Conservation (phyloP, 805 yeast species). For the Saccharomycopsis vini region DNA sequence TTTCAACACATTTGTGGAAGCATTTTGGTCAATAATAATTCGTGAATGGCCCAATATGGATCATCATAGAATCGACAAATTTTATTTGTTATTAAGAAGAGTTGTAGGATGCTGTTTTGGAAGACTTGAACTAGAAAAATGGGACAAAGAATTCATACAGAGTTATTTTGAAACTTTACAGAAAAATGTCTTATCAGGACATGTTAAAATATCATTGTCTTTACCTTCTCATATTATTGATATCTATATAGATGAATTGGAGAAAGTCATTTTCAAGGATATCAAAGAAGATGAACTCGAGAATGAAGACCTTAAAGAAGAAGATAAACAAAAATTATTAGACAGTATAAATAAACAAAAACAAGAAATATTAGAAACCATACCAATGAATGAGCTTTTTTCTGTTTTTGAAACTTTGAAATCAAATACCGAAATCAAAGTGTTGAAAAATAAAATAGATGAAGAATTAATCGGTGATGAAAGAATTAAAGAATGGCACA, state of each 20-base stretch:
- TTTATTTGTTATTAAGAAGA: conserved; percentile 69
- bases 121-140: conserved; percentile 42
- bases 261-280: conserved; percentile 47
- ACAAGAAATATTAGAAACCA: conserved; percentile 14
- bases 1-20: conserved; percentile 46
- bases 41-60: conserved; percentile 83
- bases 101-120: conserved; percentile 57
- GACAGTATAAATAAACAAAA: conserved; percentile 14
- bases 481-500: conserved; percentile 59
- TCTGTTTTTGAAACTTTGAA: conserved; percentile 38
- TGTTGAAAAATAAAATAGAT: conserved; percentile 53
- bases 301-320: conserved; percentile 26
- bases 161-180: conserved; percentile 37
- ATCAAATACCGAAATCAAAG: conserved; percentile 44
- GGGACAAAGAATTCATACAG: conserved; percentile 43
- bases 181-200: conserved; percentile 43
- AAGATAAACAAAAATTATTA: conserved; percentile 27
- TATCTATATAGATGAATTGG: conserved; percentile 77
- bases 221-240: conserved; percentile 81
- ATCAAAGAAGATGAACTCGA: conserved; percentile 37
- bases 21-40: conserved; percentile 74
- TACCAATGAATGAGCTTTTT: conserved; percentile 47
- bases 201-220: conserved; percentile 55
- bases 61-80: conserved; percentile 80
- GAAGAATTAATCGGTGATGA: conserved; percentile 60